phyloP scores from a whole-genome alignment of 305 asterid species.

The Euphrasia arctica region DNA sequence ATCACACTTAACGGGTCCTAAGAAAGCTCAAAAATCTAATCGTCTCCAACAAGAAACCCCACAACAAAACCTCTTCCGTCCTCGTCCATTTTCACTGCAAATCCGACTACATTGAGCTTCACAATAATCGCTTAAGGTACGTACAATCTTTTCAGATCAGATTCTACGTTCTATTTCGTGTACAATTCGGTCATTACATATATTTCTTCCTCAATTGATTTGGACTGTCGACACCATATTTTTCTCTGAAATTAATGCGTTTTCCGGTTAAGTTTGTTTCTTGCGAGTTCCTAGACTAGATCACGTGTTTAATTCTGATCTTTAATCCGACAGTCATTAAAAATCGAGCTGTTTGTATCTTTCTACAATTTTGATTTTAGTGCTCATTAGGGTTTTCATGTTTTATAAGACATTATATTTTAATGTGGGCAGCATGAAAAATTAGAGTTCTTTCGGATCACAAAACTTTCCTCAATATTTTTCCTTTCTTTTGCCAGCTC shows the following conservation, averaged over 20 bases:
- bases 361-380: neutral
- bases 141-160: neutral
- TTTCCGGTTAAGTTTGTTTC: neutral
- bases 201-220: neutral
- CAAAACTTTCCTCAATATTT: neutral
- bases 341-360: neutral
- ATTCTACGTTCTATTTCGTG: neutral
- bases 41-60: constrained; percentile 32
- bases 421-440: neutral
- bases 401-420: neutral
- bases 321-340: constrained; percentile 2
- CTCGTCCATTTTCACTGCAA: constrained; percentile 16
- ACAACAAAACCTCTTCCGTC: constrained; percentile 5
- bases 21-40: constrained; percentile 7
- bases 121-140: constrained; percentile 13
- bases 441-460: neutral
- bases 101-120: constrained; percentile 1
- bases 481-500: constrained; percentile 3
- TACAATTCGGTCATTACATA: neutral
- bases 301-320: constrained; percentile 18
- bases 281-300: constrained; percentile 7
- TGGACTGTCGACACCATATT: neutral
- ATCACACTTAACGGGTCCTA: neutral
- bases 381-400: constrained; percentile 17
- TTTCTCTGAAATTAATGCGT: neutral